Evolutionary conservation across 2,329 filamentous ascomycete species (phyloP), one percentile per base, ranked within the genome.

Genomic region (Didymosphaeria variabile): DNA sequence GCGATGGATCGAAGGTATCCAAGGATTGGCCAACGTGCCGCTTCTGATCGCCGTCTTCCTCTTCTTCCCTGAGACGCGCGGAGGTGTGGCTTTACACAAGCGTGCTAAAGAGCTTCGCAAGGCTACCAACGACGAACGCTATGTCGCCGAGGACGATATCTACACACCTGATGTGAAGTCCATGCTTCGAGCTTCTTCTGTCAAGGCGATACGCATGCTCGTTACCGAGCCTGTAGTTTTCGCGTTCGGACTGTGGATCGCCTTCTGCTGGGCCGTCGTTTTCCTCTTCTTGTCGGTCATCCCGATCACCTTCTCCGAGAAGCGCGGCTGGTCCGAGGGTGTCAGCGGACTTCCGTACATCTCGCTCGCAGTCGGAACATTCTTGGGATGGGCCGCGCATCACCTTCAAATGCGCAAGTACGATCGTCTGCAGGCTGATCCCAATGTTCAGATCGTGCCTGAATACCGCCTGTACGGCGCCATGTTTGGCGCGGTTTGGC

Each of bases 1-100:
- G 84, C 76, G 84, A 57, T 86, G 84, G 84, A 80, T 85, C 29
- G 78, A 85, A 69, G 84, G 83, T 54, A 82, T 85, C 46, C 83
- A 85, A 65, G 83, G 83, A 8, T 68, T 86, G 4, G 79, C 81
- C 66, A 85, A 85, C 68, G 78, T 85, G 34, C 83, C 83, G 5
- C 80, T 85, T 7, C 71, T 80, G 17, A 77, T 84, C 61, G 63
- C 77, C 57, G 78, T 84, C 63, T 74, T 80, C 57, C 53, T 81
- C 64, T 80, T 79, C 72, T 81, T 84, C 53, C 74, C 74, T 3
- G 82, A 84, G 60, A 84, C 82, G 17, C 79, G 81, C n/a, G 82
- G 81, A 49, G 79, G 80, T 57, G 81, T 82, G 0, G 72, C 76
- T n/a, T 77, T 85, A 8, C 76, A 80, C 67, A 83, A 82, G 71